Conservation (phyloP, 2,329 filamentous ascomycete species). For the Arthrobotrys sphaeroides region DNA sequence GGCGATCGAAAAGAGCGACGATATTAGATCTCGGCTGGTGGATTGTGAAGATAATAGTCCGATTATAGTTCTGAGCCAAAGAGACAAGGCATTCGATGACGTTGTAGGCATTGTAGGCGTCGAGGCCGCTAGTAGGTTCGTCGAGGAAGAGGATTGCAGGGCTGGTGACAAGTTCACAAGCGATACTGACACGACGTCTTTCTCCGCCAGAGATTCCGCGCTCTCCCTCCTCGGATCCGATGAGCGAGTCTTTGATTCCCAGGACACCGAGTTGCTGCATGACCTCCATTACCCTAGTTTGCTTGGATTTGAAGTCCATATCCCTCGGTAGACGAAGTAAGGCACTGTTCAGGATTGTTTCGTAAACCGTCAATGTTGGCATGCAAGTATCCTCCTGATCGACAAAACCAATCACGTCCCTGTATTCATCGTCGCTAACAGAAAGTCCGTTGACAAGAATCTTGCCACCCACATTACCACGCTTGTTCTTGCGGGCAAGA, state of each 20-base stretch:
- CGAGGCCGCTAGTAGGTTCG: constrained; percentile 93
- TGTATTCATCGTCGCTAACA: constrained; percentile 83
- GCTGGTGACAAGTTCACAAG: constrained; percentile 95
- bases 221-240: constrained; percentile 94
- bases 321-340: constrained; percentile 88
- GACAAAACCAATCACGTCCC: constrained; percentile 92
- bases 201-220: constrained; percentile 97
- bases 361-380: constrained; percentile 93
- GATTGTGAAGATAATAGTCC: constrained; percentile 97
- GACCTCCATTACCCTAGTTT: constrained; percentile 89
- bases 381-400: constrained; percentile 98
- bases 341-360: constrained; percentile 95
- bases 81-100: constrained; percentile 96
- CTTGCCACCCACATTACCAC: constrained; percentile 78
- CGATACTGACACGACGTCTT: constrained; percentile 94
- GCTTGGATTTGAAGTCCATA: constrained; percentile 87
- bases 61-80: constrained; percentile 92
- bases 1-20: constrained; percentile 91
- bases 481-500: constrained; percentile 94
- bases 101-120: constrained; percentile 98
- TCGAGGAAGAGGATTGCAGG: constrained; percentile 97
- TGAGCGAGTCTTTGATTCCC: constrained; percentile 91
- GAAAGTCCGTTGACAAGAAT: constrained; percentile 96
- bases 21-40: constrained; percentile 98
- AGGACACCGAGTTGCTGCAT: constrained; percentile 95